Conservation (phyloP, 1,284 basidiomycete genomes). For the Ganoderma multipileum region DNA sequence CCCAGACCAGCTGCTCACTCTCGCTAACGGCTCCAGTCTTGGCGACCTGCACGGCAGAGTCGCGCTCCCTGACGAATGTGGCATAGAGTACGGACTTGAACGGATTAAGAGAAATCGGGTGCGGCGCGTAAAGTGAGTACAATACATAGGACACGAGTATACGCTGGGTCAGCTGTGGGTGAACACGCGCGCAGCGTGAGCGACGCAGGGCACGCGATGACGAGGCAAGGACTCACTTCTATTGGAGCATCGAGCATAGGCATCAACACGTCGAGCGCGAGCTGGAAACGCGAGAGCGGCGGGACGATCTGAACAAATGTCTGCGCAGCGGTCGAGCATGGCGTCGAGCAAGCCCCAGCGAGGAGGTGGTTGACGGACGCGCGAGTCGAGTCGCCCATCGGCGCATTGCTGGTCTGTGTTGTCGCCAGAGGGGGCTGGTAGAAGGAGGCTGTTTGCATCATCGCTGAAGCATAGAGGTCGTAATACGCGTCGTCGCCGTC, state of each 20-base stretch:
- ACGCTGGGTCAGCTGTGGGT: constrained; percentile 64
- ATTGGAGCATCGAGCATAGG: constrained; percentile 63
- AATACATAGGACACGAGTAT: constrained; percentile 79
- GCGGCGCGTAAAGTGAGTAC: constrained; percentile 76
- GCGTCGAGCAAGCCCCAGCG: constrained; percentile 64
- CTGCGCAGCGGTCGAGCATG: constrained; percentile 76
- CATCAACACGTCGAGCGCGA: constrained; percentile 78
- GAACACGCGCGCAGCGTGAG: constrained; percentile 17
- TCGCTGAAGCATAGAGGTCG: constrained; percentile 25
- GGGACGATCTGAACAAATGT: constrained; percentile 76
- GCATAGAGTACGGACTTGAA: constrained; percentile 73
- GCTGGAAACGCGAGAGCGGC: constrained; percentile 73
- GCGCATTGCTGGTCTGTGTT: constrained; percentile 35
- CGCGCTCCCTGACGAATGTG: constrained; percentile 70
- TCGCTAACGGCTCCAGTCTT: constrained; percentile 59
- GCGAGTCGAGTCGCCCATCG: constrained; percentile 44
- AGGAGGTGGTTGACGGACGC: constrained; percentile 68
- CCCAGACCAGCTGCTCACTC: constrained; percentile 81
- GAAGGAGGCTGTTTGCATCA: constrained; percentile 36
- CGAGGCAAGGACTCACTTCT: constrained; percentile 36
- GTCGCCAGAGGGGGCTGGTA: constrained; percentile 36
- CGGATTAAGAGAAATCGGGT: constrained; percentile 78
- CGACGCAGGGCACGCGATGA: constrained; percentile 6
- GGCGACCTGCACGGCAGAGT: constrained; percentile 58
- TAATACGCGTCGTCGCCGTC: constrained; percentile 21